phyloP scores from a whole-genome alignment of 129 eudicot genomes.

The Flaveria sonorensis region DNA sequence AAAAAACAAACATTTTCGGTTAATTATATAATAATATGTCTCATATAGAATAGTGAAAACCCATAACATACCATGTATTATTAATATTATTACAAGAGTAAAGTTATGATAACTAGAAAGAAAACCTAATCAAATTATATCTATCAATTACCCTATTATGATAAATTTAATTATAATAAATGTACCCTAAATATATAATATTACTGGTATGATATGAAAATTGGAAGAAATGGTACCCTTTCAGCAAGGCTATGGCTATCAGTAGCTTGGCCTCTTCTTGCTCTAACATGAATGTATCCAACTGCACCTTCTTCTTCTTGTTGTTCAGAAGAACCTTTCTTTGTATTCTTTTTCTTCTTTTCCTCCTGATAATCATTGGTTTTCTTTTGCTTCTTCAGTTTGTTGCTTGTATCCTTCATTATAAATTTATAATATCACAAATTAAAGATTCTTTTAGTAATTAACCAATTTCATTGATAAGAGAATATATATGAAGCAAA shows the following conservation, averaged over 20 bases:
- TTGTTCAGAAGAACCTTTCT: slow-evolving; percentile 8
- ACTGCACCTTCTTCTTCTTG: slow-evolving; percentile 39
- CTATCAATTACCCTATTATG: no score
- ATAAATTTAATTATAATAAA: no score
- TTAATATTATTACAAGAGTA: no score
- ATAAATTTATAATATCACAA: no score
- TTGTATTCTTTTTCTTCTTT: slow-evolving; percentile 36
- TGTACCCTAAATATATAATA: no score
- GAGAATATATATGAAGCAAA: not conserved
- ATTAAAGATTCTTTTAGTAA: not conserved
- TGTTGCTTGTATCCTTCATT: slow-evolving; percentile 39
- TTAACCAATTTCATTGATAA: not conserved
- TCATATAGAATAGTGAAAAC: no score
- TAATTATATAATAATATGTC: not conserved
- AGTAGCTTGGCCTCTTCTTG: slow-evolving; percentile 96
- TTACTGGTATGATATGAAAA: slow-evolving; percentile 12
- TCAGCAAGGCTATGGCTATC: slow-evolving; percentile 98
- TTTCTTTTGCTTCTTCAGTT: slow-evolving; percentile 53
- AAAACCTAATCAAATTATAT: no score
- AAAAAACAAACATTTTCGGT: not conserved
- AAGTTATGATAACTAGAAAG: no score
- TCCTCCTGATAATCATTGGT: slow-evolving; percentile 40
- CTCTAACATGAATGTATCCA: slow-evolving; percentile 92
- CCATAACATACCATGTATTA: no score
- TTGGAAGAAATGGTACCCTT: slow-evolving; percentile 60